Conservation (phyloP, 2,329 filamentous ascomycete species). For the Diaporthe sp. region DNA sequence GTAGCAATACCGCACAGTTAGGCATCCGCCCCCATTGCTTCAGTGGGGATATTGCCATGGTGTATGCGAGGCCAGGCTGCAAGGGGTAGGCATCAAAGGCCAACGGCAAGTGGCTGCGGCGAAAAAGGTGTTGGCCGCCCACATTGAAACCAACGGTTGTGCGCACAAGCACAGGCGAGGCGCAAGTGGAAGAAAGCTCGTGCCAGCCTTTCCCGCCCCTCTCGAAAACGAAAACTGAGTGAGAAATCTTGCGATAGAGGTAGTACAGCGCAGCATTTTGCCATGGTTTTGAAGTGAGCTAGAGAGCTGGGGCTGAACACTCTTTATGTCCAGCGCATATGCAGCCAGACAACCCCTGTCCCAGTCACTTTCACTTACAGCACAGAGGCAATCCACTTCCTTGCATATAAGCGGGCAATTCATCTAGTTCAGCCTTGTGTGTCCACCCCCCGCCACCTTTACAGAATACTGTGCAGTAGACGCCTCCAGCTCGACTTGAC, state of each 20-base stretch:
- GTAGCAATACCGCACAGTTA: neutral
- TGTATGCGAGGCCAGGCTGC: neutral
- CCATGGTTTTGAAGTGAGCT: neutral
- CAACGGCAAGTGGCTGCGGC: slow-evolving; percentile 1
- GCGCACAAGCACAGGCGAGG: neutral
- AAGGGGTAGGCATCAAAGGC: neutral
- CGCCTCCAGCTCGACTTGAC: neutral
- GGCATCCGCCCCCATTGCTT: neutral
- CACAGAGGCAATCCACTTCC: slow-evolving; percentile 1
- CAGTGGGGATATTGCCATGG: neutral
- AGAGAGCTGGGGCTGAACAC: neutral
- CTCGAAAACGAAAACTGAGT: neutral
- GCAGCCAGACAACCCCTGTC: slow-evolving; percentile 12
- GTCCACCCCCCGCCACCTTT: slow-evolving; percentile 27
- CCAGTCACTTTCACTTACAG: slow-evolving; percentile 13
- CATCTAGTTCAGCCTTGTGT: slow-evolving; percentile 28
- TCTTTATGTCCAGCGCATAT: neutral
- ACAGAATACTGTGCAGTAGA: neutral
- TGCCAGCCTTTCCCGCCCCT: neutral
- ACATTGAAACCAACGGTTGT: neutral
- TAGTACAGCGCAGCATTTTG: neutral
- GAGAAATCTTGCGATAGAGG: neutral
- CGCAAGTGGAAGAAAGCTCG: neutral
- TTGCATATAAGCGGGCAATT: slow-evolving; percentile 1
- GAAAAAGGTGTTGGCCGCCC: neutral